Percentiles rank a stretch among this genome's conserved stretches.
Evolutionary conservation across 2,329 filamentous ascomycete species (phyloP).

Genomic region (Teratosphaeria gauchensis): DNA sequence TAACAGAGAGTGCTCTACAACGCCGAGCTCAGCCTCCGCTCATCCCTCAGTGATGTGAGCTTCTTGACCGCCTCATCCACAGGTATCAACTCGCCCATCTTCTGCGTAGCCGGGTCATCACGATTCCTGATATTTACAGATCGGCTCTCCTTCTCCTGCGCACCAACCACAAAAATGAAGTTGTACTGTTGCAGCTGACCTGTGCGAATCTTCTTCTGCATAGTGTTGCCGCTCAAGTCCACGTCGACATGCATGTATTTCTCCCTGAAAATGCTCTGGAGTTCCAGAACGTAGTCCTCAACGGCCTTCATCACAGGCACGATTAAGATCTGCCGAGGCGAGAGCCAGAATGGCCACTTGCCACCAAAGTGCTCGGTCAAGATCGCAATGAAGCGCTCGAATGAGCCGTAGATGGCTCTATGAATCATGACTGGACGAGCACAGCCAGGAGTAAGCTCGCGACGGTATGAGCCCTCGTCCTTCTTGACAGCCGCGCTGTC

Average conservation of each 20-base stretch:
- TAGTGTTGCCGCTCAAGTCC: conserved; percentile 65
- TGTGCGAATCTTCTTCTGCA: conserved; percentile 82
- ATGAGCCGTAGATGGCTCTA: conserved; percentile 65
- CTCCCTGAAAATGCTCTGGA: conserved; percentile 55
- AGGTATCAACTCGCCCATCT: conserved; percentile 51
- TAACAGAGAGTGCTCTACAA: neutral
- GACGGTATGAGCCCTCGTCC: conserved; percentile 25
- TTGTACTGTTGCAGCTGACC: conserved; percentile 76
- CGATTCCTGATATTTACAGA: conserved; percentile 56
- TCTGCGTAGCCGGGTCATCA: conserved; percentile 53
- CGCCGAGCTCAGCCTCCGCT: conserved; percentile 25
- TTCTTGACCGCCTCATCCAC: conserved; percentile 50
- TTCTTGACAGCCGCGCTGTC: conserved; percentile 21
- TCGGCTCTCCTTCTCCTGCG: conserved; percentile 49
- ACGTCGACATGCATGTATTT: conserved; percentile 62
- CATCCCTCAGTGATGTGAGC: conserved; percentile 38
- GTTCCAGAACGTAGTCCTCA: conserved; percentile 65
- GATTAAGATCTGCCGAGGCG: conserved; percentile 70
- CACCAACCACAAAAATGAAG: conserved; percentile 66
- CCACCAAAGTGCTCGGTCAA: conserved; percentile 76
- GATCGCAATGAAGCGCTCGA: conserved; percentile 63
- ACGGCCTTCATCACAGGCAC: conserved; percentile 66
- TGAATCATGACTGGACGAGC: conserved; percentile 80
- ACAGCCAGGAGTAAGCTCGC: conserved; percentile 57
- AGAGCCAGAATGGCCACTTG: conserved; percentile 86